These are phyloP conservation scores for Acanthamoeba healyi DNA, from an alignment of 208 protist genomes.

Conservation along the genomic window DNA sequence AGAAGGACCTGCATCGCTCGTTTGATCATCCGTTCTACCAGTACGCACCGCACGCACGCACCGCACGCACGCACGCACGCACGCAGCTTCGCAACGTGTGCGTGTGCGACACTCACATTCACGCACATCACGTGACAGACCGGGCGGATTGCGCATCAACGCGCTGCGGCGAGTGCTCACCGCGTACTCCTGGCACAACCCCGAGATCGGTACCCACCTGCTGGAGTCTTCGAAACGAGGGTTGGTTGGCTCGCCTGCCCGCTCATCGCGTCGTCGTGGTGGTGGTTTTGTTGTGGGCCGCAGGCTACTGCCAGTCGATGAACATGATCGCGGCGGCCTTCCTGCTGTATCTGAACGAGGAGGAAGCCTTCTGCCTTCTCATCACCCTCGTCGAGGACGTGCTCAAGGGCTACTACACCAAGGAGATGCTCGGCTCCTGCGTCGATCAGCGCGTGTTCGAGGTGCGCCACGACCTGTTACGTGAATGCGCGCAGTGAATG, in stretches of 20 bases:
- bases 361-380: slow-evolving; percentile 72
- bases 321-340: slow-evolving; percentile 62
- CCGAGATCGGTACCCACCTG: not conserved
- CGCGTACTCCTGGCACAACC: slow-evolving; percentile 64
- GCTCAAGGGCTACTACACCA: slow-evolving; percentile 74
- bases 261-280: too few species aligned
- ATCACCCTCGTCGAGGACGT: slow-evolving; percentile 82
- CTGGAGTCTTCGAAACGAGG: too few species aligned
- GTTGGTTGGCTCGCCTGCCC: too few species aligned
- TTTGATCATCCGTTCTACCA: slow-evolving; percentile 67
- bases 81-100: not conserved
- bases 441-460: slow-evolving; percentile 72
- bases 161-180: slow-evolving; percentile 47
- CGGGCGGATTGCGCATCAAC: not conserved
- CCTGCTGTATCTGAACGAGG: slow-evolving; percentile 63
- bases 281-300: not conserved
- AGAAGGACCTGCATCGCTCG: slow-evolving; percentile 69
- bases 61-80: not conserved
- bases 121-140: not conserved
- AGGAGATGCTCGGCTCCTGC: slow-evolving; percentile 69
- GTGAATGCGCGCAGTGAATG: too few species aligned
- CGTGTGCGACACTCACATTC: not conserved
- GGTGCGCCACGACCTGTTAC: not conserved
- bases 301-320: slow-evolving; percentile 67
- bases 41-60: not conserved